These are phyloP conservation scores for Ophryocystis elektroscirrha DNA, from an alignment of 169 alveolate genomes.

Conservation along the genomic window DNA sequence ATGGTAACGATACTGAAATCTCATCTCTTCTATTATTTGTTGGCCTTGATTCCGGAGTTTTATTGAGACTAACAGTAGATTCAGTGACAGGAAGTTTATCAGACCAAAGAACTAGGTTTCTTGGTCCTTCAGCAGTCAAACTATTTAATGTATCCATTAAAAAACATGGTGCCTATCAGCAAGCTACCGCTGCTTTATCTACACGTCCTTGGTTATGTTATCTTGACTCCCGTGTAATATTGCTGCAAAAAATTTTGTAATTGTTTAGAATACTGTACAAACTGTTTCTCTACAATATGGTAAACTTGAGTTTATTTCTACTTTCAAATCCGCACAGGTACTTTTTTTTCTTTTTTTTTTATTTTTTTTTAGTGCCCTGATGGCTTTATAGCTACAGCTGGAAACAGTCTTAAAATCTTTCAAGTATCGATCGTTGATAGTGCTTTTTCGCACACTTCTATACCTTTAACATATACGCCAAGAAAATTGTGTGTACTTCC, in stretches of 20 bases:
- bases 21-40: no score
- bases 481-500: constrained; percentile 58
- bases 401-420: constrained; percentile 50
- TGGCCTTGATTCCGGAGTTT: background rate
- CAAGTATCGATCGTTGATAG: constrained; percentile 53
- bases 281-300: constrained; percentile 61
- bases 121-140: background rate
- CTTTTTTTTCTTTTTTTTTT: background rate
- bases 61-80: background rate
- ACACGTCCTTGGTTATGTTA: background rate
- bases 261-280: no score
- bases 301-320: constrained; percentile 52
- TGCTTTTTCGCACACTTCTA: constrained; percentile 48
- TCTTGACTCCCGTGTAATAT: no score
- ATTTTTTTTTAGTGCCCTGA: constrained; percentile 46
- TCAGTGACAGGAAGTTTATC: background rate
- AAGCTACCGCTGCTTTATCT: background rate
- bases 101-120: background rate
- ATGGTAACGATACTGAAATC: no score
- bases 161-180: background rate
- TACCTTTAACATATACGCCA: constrained; percentile 71
- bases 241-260: no score
- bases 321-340: constrained; percentile 36
- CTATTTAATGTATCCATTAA: constrained; percentile 25
- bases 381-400: constrained; percentile 69